These are phyloP conservation scores for Penicillium tannophilum DNA, from an alignment of 495 filamentous ascomycete genomes.

Conservation along the genomic window DNA sequence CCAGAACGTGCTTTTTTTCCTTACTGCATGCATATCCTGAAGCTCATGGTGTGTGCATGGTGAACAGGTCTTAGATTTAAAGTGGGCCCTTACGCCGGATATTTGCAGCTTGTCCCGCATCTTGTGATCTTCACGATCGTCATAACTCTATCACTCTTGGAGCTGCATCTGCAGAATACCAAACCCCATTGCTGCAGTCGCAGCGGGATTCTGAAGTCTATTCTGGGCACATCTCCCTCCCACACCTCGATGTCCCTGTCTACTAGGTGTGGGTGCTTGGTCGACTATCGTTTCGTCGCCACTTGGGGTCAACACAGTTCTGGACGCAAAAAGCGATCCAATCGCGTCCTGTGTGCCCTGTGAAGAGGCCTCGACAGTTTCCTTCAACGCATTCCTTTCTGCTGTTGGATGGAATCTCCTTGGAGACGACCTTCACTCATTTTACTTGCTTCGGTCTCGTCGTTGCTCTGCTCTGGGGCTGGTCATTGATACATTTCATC, in stretches of 20 bases:
- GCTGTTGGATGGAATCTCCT: background rate
- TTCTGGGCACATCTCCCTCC: slow-evolving; percentile 32
- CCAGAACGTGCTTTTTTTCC: slow-evolving; percentile 6
- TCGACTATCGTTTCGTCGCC: slow-evolving; percentile 47
- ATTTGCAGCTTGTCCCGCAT: background rate
- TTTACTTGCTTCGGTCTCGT: background rate
- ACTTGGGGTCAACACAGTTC: slow-evolving; percentile 42
- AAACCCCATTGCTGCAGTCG: slow-evolving; percentile 18
- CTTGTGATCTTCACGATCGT: slow-evolving; percentile 13
- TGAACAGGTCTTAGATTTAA: background rate
- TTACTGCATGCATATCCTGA: background rate
- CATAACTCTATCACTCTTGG: slow-evolving; percentile 11
- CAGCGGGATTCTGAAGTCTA: slow-evolving; percentile 17
- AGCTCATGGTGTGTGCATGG: slow-evolving; percentile 2
- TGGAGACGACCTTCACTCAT: background rate
- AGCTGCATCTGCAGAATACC: slow-evolving; percentile 10
- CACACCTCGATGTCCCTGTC: slow-evolving; percentile 48
- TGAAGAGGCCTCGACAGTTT: slow-evolving; percentile 13
- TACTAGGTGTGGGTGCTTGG: slow-evolving; percentile 42
- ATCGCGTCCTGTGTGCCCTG: slow-evolving; percentile 18
- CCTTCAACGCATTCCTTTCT: background rate
- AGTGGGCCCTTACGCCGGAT: slow-evolving; percentile 15
- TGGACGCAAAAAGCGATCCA: slow-evolving; percentile 33
- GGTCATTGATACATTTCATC: background rate
- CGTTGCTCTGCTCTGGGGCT: background rate